These are phyloP conservation scores for Botryotinia globosa DNA, from an alignment of 2,329 filamentous ascomycete species.

Conservation along the genomic window DNA sequence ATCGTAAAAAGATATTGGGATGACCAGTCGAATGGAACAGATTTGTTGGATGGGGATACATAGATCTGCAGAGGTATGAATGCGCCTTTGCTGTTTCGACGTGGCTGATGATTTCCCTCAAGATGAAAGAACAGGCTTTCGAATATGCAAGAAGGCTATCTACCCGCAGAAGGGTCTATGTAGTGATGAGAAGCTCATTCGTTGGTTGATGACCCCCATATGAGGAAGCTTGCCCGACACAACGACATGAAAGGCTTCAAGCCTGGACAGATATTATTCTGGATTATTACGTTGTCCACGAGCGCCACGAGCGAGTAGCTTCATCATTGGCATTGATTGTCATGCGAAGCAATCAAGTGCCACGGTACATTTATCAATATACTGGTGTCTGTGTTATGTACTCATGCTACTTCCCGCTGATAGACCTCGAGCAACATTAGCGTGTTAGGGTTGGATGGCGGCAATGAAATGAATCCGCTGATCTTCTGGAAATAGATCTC, in stretches of 20 bases:
- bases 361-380: constrained; percentile 19
- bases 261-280: constrained; percentile 11
- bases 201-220: constrained; percentile 1
- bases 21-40: constrained; percentile 23
- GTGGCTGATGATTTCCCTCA: constrained; percentile 19
- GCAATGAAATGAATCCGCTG: constrained; percentile 24
- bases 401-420: constrained; percentile 32
- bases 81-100: constrained; percentile 16
- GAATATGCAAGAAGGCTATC: constrained; percentile 28
- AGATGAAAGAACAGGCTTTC: constrained; percentile 13
- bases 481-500: constrained; percentile 26
- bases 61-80: constrained; percentile 20
- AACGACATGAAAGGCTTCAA: neutral
- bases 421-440: constrained; percentile 32
- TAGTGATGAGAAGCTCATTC: constrained; percentile 1
- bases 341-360: constrained; percentile 12
- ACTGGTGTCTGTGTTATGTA: constrained; percentile 20
- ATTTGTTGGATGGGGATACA: constrained; percentile 23
- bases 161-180: constrained; percentile 5
- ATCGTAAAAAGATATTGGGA: constrained; percentile 9
- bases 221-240: neutral
- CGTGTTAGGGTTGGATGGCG: constrained; percentile 20
- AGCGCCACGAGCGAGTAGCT: constrained; percentile 17
- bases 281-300: neutral
- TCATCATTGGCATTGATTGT: constrained; percentile 19